Conservation (phyloP, 192 early-diverging fungal genomes). For the Thamnidium elegans region DNA sequence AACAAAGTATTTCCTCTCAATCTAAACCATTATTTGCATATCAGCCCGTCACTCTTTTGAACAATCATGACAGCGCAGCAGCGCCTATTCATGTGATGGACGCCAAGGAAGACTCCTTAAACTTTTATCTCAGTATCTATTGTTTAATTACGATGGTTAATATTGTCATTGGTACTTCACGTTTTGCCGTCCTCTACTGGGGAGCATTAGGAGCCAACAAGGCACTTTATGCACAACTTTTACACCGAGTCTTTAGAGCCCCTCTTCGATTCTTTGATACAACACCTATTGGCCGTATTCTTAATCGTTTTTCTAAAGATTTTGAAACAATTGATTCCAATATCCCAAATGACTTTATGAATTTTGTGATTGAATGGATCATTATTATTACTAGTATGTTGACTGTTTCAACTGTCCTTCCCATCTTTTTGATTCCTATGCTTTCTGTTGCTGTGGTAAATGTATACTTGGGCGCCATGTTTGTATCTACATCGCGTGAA, state of each 20-base stretch:
- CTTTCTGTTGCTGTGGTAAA: background rate
- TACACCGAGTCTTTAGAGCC: constrained; percentile 55
- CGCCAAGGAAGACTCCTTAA: constrained; percentile 22
- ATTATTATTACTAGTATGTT: constrained; percentile 14
- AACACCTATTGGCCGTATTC: constrained; percentile 76
- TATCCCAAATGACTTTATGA: constrained; percentile 12
- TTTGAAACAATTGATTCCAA: constrained; percentile 48
- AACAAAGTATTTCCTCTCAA: constrained; percentile 21
- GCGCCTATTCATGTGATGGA: background rate
- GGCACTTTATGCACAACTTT: constrained; percentile 50
- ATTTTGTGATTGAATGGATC: constrained; percentile 10
- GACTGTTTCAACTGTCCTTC: constrained; percentile 6
- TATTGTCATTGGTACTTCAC: constrained; percentile 42
- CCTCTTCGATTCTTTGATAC: constrained; percentile 79
- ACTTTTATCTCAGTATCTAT: constrained; percentile 63
- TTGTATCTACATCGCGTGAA: constrained; percentile 77
- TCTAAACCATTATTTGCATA: background rate
- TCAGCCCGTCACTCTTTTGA: background rate
- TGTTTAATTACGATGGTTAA: constrained; percentile 44
- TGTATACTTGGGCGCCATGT: constrained; percentile 44
- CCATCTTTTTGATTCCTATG: constrained; percentile 5
- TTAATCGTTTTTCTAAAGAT: constrained; percentile 78
- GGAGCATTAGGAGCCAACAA: constrained; percentile 54
- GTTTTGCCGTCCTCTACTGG: constrained; percentile 41
- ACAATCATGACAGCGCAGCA: constrained; percentile 40